phyloP scores from a whole-genome alignment of 2,329 filamentous ascomycete genomes.

The Colletotrichum lini region DNA sequence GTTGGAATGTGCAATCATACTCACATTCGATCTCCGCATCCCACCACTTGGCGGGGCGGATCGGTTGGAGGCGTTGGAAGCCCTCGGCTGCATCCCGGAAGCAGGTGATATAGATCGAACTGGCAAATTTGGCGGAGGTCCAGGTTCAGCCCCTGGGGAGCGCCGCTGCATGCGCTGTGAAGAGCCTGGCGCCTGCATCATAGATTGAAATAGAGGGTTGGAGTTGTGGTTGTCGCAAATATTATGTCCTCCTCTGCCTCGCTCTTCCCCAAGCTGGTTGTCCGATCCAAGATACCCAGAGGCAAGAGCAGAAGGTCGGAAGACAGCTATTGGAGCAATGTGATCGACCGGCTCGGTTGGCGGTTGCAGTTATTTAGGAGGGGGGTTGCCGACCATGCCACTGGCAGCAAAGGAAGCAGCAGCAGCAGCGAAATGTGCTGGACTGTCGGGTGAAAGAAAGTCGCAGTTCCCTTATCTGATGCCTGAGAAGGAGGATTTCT shows the following conservation, averaged over 20 bases:
- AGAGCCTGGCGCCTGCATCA: constrained; percentile 67
- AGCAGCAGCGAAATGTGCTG: neutral
- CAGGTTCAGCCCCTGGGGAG: constrained; percentile 74
- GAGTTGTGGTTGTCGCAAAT: neutral
- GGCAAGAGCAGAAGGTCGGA: neutral
- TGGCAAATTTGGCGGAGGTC: constrained; percentile 69
- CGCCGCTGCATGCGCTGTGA: constrained; percentile 73
- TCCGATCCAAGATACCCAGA: constrained; percentile 22
- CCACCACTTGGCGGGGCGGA: constrained; percentile 60
- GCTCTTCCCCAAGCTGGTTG: constrained; percentile 21
- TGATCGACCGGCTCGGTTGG: constrained; percentile 1
- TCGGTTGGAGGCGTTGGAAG: constrained; percentile 76
- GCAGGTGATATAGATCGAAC: constrained; percentile 73
- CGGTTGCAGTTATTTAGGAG: constrained; percentile 26
- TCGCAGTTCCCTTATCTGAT: constrained; percentile 18
- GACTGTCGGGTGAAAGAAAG: constrained; percentile 9
- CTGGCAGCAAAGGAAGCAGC: neutral
- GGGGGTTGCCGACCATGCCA: constrained; percentile 17
- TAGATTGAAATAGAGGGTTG: constrained; percentile 29
- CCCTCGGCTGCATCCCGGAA: constrained; percentile 70
- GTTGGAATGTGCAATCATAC: constrained; percentile 50
- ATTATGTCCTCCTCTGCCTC: constrained; percentile 25
- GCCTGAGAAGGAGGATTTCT: constrained; percentile 5
- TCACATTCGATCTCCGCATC: constrained; percentile 71
- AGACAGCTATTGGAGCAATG: neutral